These are phyloP conservation scores for Apiospora hydei DNA, from an alignment of 2,329 filamentous ascomycete genomes.

Conservation along the genomic window DNA sequence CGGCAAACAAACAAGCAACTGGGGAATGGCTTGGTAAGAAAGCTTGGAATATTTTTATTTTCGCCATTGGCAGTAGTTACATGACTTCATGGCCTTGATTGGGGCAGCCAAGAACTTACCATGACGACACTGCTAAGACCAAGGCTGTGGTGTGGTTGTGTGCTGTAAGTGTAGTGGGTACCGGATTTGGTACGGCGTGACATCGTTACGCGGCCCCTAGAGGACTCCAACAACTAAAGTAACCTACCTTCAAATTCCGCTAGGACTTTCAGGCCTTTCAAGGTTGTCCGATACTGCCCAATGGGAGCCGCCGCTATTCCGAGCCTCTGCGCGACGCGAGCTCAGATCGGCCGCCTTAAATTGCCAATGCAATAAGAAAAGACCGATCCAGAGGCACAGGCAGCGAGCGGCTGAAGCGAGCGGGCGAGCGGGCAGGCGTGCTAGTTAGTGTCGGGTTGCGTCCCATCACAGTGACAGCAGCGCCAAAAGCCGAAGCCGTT, in stretches of 20 bases:
- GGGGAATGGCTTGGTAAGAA: not conserved
- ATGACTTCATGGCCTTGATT: not conserved
- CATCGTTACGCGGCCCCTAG: not conserved
- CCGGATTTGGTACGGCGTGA: not conserved
- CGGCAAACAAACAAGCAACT: not conserved
- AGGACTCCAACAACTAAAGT: constrained; percentile 11
- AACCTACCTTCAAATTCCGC: constrained; percentile 4
- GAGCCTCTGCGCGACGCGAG: not conserved
- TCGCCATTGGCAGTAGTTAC: not conserved
- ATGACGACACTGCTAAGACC: constrained; percentile 15
- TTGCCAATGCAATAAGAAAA: not conserved
- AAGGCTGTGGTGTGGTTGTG: not conserved
- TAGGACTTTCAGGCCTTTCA: not conserved
- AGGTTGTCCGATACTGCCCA: not conserved
- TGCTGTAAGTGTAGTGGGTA: not conserved
- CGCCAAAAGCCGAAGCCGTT: not conserved
- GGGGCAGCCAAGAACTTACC: not conserved
- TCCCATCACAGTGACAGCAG: constrained; percentile 10
- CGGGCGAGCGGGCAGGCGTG: not conserved
- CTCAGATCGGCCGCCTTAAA: not conserved
- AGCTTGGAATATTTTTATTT: not conserved
- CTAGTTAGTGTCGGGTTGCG: not conserved
- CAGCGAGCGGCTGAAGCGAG: constrained; percentile 1
- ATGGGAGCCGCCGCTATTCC: not conserved
- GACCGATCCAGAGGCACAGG: not conserved